Evolutionary conservation across 2,329 filamentous ascomycete species (phyloP).

Genomic region (Pseudocercospora fijiensis): DNA sequence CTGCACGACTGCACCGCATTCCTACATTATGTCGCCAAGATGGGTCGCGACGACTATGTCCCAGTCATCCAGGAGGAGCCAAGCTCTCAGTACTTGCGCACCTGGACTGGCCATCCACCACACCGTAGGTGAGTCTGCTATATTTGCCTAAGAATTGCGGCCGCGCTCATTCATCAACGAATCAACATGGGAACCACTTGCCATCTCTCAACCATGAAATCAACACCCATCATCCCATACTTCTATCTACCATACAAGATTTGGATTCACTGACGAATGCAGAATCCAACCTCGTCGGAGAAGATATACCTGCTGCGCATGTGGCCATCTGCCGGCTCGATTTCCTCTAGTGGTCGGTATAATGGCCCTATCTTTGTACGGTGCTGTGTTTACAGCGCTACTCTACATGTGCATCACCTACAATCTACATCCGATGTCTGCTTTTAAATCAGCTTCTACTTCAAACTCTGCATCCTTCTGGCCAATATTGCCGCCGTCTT

Average conservation of each 20-base stretch:
- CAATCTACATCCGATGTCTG: not conserved
- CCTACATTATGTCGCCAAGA: not conserved
- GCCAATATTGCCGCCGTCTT: constrained; percentile 43
- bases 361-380: not conserved
- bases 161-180: no score
- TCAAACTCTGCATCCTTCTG: constrained; percentile 18
- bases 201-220: no score
- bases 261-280: not conserved
- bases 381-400: not conserved
- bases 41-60: not conserved
- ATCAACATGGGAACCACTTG: no score
- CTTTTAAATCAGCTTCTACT: not conserved
- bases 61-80: not conserved
- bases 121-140: not conserved
- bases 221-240: no score
- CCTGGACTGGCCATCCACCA: not conserved
- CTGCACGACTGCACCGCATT: no score
- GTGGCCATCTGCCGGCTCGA: not conserved
- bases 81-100: not conserved
- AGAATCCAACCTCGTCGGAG: not conserved
- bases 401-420: constrained; percentile 5
- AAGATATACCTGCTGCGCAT: not conserved
- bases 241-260: no score
- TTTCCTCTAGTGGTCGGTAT: not conserved
- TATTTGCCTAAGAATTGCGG: not conserved